phyloP scores from a whole-genome alignment of 106 monocot species.

The Acanthochlamys bracteata region DNA sequence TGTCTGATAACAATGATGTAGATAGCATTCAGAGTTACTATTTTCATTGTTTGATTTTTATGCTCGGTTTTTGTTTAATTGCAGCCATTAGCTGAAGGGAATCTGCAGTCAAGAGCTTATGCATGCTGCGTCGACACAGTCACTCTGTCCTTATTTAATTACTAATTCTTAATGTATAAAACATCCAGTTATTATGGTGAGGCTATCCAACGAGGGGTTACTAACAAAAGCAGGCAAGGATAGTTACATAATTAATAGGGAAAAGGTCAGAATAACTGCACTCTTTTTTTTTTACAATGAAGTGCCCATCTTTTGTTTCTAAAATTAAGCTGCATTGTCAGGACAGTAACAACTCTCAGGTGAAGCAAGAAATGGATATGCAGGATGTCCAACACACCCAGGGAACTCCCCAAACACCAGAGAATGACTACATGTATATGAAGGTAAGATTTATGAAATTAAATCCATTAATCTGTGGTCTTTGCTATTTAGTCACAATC shows the following conservation, averaged over 20 bases:
- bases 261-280: slow-evolving; percentile 19
- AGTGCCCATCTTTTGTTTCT: not conserved
- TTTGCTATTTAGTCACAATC: not conserved
- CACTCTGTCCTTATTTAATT: not conserved
- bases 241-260: slow-evolving; percentile 59
- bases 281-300: not conserved
- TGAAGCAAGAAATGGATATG: slow-evolving; percentile 68
- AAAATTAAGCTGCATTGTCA: slow-evolving; percentile 8
- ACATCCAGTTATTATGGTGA: slow-evolving; percentile 64
- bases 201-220: slow-evolving; percentile 64
- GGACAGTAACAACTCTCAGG: slow-evolving; percentile 15
- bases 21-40: too few relatives aligned
- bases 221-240: slow-evolving; percentile 63
- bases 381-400: slow-evolving; percentile 15
- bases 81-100: slow-evolving; percentile 94
- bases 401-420: slow-evolving; percentile 14
- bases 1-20: too few relatives aligned
- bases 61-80: not conserved
- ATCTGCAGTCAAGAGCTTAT: slow-evolving; percentile 3
- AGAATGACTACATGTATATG: slow-evolving; percentile 68
- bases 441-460: slow-evolving; percentile 38
- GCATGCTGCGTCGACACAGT: not conserved
- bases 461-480: not conserved
- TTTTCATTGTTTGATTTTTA: too few relatives aligned
- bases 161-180: not conserved